Evolutionary conservation across 2,329 filamentous ascomycete species (phyloP), one percentile per base, ranked within the genome.

Genomic region (Apiospora aurea): DNA sequence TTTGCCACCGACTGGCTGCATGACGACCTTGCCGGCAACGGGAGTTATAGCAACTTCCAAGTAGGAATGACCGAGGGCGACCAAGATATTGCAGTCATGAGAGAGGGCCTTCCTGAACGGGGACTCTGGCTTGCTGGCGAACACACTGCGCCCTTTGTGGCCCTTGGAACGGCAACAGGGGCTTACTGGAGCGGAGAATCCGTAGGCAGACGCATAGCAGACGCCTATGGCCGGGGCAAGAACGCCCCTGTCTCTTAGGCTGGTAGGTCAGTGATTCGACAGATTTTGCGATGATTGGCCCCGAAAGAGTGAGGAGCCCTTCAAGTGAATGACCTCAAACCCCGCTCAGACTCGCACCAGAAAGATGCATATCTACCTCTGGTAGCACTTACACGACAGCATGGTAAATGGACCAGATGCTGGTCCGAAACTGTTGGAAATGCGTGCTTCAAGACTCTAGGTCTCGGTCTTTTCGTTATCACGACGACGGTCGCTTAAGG

Each of bases 71-170:
- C 89, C 75, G 85, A 89, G 7, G 94, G 91, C 0, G 93, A 95
- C 76, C 84, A 86, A 72, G 93, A 97, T 79, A 90, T 97, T 67
- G 88, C 92, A 68, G 82, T 80, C 3, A 88, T 94, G 82, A 84
- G 90, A 2, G 82, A 87, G 53, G 91, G 92, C 0, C 76, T 93
- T 75, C 91, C 91, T 0, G 90, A 89, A 16, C 84, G 90, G 29
- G 91, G 93, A 0, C 79, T 97, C 11, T 97, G 95, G 95, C 86
- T 97, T 75, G 95, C 95, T 0, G 95, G 95, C 0, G 95, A 97
- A 82, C 95, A 97, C 82, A 97, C 94, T 29, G 92, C 94, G 71
- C 95, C 95, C 5, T 97, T 97, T 83, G 91, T 97, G 41, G 95
- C 93, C 14, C 81, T 98, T 73, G 96, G 95, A 0, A 98, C 95